Percentiles rank a stretch among this genome's conserved stretches.
Evolutionary conservation across 768 basidiomycete genomes (phyloP).

Genomic region (Collybia sordida): DNA sequence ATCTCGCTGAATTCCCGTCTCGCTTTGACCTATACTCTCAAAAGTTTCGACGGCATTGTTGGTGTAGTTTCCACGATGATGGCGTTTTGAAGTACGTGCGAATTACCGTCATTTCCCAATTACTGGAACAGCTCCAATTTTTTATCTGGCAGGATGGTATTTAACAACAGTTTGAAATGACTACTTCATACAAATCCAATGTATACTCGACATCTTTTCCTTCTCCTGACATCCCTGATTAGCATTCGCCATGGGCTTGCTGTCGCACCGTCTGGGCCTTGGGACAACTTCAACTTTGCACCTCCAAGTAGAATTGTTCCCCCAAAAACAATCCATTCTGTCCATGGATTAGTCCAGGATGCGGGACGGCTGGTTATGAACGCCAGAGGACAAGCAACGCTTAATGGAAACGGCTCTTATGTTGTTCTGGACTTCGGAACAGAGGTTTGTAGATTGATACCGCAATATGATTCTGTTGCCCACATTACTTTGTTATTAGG

Average conservation of each 20-base stretch:
- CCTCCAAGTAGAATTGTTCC: slow-evolving; percentile 28
- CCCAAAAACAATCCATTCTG: slow-evolving; percentile 24
- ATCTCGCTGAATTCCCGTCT: no score
- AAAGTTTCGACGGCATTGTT: no score
- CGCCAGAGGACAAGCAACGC: slow-evolving; percentile 20
- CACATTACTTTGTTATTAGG: slow-evolving; percentile 15
- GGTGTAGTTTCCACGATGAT: no score
- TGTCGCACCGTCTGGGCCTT: slow-evolving; percentile 37
- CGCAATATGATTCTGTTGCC: neutral
- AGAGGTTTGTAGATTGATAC: slow-evolving; percentile 24
- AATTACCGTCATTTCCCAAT: no score
- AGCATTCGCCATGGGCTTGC: slow-evolving; percentile 7
- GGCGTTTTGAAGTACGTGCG: no score
- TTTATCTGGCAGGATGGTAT: no score
- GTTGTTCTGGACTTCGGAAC: slow-evolving; percentile 39
- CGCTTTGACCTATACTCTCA: no score
- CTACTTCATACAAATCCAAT: neutral
- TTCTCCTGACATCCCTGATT: neutral
- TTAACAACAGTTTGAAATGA: no score
- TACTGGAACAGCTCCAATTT: no score
- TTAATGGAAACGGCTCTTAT: slow-evolving; percentile 30
- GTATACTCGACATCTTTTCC: neutral
- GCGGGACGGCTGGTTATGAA: slow-evolving; percentile 24
- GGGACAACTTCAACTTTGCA: slow-evolving; percentile 44
- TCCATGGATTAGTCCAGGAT: slow-evolving; percentile 23